These are phyloP conservation scores for Gliomastix tumulicola DNA, from an alignment of 2,329 filamentous ascomycete genomes.

Conservation along the genomic window DNA sequence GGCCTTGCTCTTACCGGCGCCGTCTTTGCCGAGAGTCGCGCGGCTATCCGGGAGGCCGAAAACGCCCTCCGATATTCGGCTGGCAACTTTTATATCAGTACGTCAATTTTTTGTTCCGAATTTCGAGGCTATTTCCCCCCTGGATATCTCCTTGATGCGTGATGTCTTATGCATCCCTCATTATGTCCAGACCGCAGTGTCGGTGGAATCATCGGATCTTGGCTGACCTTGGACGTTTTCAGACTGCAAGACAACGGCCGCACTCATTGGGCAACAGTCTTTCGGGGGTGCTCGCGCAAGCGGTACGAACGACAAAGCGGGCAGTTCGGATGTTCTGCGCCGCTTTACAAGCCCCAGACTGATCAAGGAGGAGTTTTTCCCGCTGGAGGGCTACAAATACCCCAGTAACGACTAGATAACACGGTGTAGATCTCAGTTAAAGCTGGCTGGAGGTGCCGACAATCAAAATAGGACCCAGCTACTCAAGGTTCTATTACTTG, in stretches of 20 bases:
- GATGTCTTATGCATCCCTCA: background rate
- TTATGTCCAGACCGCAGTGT: too few species aligned
- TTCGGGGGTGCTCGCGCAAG: conserved; percentile 58
- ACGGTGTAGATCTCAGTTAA: too few species aligned
- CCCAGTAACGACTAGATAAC: conserved; percentile 60
- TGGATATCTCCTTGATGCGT: background rate
- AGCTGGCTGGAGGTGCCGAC: too few species aligned
- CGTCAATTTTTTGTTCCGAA: background rate
- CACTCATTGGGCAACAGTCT: conserved; percentile 60
- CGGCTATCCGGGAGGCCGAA: conserved; percentile 55
- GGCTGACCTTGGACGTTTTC: too few species aligned
- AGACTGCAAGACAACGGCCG: conserved; percentile 62
- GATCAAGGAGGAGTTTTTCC: conserved; percentile 63
- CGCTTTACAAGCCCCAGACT: conserved; percentile 55
- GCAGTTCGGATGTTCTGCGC: conserved; percentile 47
- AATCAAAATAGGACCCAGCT: too few species aligned
- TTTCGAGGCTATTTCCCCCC: background rate
- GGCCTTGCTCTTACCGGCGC: conserved; percentile 55
- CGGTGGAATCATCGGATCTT: too few species aligned
- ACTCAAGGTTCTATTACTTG: too few species aligned
- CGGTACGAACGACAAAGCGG: conserved; percentile 63
- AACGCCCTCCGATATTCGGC: conserved; percentile 58
- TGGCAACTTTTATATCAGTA: conserved; percentile 67
- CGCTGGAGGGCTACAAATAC: conserved; percentile 50
- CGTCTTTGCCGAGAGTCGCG: conserved; percentile 60